A percentile compares a stretch with the other conserved stretches of the same genome.
Evolutionary conservation across 148 eudicot species (phyloP).

Genomic region (Fagopyrum esculentum): DNA sequence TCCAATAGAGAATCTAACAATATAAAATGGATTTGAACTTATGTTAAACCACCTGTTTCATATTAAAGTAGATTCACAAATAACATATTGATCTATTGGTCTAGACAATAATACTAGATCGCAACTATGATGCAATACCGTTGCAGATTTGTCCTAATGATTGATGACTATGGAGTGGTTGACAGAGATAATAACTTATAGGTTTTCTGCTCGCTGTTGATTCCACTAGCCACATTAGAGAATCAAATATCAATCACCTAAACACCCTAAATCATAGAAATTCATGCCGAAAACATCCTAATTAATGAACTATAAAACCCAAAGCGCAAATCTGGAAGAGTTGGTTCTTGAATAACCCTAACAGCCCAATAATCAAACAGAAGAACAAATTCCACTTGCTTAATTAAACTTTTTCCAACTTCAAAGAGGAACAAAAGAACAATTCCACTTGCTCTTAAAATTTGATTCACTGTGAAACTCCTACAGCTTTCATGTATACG

Average conservation of each 20-base stretch:
- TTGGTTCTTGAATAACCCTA: not conserved
- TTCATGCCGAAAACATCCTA: not conserved
- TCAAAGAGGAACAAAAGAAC: not conserved
- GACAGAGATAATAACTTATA: not conserved
- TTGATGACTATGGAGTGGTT: not conserved
- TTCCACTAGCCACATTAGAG: not conserved
- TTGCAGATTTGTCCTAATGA: not conserved
- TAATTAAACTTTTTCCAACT: not conserved
- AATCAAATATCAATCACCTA: not conserved
- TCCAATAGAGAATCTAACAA: not conserved
- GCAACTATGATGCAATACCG: not conserved
- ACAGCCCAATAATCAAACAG: not conserved
- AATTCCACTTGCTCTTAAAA: not conserved
- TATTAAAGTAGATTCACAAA: not conserved
- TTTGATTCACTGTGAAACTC: not conserved
- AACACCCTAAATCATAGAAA: not conserved
- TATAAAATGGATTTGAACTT: not conserved
- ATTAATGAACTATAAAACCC: not conserved
- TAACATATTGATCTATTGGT: not conserved
- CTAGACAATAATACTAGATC: not conserved
- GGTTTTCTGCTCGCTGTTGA: not conserved
- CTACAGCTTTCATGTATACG: not conserved
- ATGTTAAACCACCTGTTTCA: not conserved
- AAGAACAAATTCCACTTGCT: not conserved
- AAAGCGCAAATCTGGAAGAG: not conserved